Evolutionary conservation across 768 basidiomycete genomes (phyloP).

Genomic region (Russula lepida): DNA sequence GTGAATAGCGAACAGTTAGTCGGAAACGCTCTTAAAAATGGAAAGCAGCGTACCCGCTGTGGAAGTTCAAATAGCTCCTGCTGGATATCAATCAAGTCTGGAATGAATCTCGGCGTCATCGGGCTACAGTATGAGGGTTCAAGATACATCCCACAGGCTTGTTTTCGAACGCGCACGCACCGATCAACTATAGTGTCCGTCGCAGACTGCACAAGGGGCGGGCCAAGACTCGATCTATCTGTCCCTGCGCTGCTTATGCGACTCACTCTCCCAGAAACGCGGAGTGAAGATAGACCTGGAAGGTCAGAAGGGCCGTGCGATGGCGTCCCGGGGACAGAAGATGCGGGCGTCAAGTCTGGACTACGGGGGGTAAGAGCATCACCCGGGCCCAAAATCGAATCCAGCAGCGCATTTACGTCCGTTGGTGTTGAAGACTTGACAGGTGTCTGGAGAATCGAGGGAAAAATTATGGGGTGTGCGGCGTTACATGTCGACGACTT

Average conservation of each 20-base stretch:
- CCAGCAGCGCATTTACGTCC: constrained; percentile 68
- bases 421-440: constrained; percentile 33
- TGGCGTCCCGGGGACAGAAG: constrained; percentile 68
- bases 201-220: constrained; percentile 38
- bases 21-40: not conserved
- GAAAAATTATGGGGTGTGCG: constrained; percentile 24
- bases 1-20: not conserved
- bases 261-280: constrained; percentile 55
- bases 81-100: constrained; percentile 83
- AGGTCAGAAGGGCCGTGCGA: constrained; percentile 33
- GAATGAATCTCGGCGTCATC: constrained; percentile 54
- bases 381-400: constrained; percentile 43
- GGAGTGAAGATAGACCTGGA: constrained; percentile 32
- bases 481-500: constrained; percentile 35
- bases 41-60: constrained; percentile 51
- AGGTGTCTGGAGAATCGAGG: constrained; percentile 10
- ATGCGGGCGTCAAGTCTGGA: constrained; percentile 57
- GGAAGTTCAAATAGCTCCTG: constrained; percentile 88
- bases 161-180: constrained; percentile 32
- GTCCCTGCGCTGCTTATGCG: constrained; percentile 61
- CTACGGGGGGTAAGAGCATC: constrained; percentile 43
- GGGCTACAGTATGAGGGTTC: constrained; percentile 33
- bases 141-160: not conserved
- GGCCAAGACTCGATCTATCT: constrained; percentile 37
- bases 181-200: constrained; percentile 65